Evolutionary conservation across 2,329 filamentous ascomycete genomes (phyloP).

Genomic region (Mycosphaerella sp.): DNA sequence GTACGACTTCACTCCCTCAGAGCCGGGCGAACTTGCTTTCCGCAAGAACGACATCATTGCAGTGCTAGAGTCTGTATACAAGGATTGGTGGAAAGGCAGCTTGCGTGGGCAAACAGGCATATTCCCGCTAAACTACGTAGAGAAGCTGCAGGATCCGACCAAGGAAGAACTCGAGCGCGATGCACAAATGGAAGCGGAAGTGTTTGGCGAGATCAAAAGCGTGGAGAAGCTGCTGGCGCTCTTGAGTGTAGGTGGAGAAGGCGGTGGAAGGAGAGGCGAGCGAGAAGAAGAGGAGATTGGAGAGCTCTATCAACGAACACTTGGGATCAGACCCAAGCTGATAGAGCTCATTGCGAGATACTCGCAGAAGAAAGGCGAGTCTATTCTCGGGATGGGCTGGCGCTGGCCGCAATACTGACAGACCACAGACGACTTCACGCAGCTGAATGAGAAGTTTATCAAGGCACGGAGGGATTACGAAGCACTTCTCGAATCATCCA

Average conservation of each 20-base stretch:
- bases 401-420: too few species aligned
- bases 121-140: constrained; percentile 97
- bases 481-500: constrained; percentile 87
- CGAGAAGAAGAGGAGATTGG: constrained; percentile 84
- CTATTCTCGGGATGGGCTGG: constrained; percentile 4
- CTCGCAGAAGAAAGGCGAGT: constrained; percentile 5
- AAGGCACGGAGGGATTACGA: constrained; percentile 97
- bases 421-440: constrained; percentile 82
- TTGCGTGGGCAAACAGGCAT: constrained; percentile 93
- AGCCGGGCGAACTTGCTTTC: constrained; percentile 91
- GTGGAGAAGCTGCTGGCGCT: constrained; percentile 79
- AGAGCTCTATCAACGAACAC: constrained; percentile 78
- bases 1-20: constrained; percentile 91
- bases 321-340: constrained; percentile 90
- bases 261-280: constrained; percentile 61
- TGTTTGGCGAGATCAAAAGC: constrained; percentile 70
- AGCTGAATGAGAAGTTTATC: constrained; percentile 99
- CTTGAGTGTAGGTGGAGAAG: constrained; percentile 67
- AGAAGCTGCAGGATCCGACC: constrained; percentile 92
- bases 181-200: constrained; percentile 85
- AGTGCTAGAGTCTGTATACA: constrained; percentile 94
- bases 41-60: constrained; percentile 96
- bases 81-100: constrained; percentile 99
- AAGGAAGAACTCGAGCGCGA: constrained; percentile 90
- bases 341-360: constrained; percentile 87